Percentiles rank a stretch among this genome's conserved stretches.
Evolutionary conservation across 2,329 filamentous ascomycete species (phyloP).

Genomic region (Xylaria sp.): DNA sequence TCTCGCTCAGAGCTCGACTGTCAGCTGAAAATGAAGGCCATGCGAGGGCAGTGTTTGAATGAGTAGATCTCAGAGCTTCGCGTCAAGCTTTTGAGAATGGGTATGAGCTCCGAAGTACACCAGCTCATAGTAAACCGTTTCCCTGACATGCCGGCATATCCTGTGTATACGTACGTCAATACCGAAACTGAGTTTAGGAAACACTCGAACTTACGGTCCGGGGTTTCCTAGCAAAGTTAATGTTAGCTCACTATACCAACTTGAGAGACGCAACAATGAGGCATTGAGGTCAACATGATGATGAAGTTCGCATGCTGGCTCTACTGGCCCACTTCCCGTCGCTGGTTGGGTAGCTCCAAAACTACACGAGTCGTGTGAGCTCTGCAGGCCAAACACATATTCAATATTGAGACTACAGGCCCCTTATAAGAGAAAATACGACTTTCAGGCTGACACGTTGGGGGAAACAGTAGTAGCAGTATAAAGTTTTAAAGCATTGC

Average conservation of each 20-base stretch:
- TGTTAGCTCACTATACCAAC: not conserved
- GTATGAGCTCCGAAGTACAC: not conserved
- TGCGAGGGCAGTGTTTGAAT: not conserved
- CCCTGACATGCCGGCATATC: not conserved
- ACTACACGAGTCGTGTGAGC: not conserved
- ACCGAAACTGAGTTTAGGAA: constrained; percentile 7
- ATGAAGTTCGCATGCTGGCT: not conserved
- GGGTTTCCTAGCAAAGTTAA: not conserved
- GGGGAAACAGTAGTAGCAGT: no score
- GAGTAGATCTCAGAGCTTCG: not conserved
- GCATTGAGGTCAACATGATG: constrained; percentile 26
- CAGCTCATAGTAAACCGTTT: not conserved
- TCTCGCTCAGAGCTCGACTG: no score
- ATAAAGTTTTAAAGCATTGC: no score
- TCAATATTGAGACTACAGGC: no score
- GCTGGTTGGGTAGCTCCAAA: not conserved
- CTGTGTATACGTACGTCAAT: not conserved
- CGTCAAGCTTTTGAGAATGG: not conserved
- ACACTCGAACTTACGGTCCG: not conserved
- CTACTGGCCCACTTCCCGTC: not conserved
- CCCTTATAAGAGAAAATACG: no score
- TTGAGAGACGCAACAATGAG: constrained; percentile 10
- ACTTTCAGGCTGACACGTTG: no score
- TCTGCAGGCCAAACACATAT: no score
- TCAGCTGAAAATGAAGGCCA: not conserved